These are phyloP conservation scores for Vanrija pseudolonga DNA, from an alignment of 1,284 basidiomycete species.

Conservation along the genomic window DNA sequence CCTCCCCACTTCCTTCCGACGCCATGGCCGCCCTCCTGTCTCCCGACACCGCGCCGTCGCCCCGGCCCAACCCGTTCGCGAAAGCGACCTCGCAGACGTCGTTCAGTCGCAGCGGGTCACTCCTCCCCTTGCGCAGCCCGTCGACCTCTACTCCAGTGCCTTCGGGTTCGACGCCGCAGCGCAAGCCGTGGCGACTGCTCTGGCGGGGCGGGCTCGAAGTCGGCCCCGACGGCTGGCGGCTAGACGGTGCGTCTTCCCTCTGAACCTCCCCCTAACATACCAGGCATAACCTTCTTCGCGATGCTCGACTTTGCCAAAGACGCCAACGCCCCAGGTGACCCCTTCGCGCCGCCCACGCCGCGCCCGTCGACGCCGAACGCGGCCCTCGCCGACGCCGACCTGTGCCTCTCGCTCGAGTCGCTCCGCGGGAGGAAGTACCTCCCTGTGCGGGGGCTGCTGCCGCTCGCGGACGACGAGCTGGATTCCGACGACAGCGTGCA, in stretches of 20 bases:
- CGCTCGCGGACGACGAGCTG: slow-evolving; percentile 31
- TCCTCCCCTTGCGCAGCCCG: too few species aligned
- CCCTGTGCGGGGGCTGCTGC: slow-evolving; percentile 34
- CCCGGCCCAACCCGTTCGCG: too few species aligned
- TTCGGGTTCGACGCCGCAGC: too few species aligned
- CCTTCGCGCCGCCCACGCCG: slow-evolving; percentile 13
- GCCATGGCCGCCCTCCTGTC: too few species aligned
- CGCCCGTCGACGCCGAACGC: slow-evolving; percentile 26
- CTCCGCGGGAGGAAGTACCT: slow-evolving; percentile 45
- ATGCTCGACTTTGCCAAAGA: slow-evolving; percentile 22
- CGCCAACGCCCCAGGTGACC: not conserved
- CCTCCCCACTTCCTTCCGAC: too few species aligned
- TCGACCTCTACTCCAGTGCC: too few species aligned
- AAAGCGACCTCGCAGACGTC: too few species aligned
- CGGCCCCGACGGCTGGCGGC: slow-evolving; percentile 41
- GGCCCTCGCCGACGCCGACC: slow-evolving; percentile 35
- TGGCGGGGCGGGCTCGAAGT: slow-evolving; percentile 49
- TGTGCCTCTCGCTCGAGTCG: slow-evolving; percentile 48
- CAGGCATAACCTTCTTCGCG: slow-evolving; percentile 46
- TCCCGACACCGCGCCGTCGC: too few species aligned
- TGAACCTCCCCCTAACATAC: not conserved
- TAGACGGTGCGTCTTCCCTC: slow-evolving; percentile 36
- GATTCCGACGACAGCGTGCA: slow-evolving; percentile 38
- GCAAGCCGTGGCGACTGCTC: slow-evolving; percentile 38
- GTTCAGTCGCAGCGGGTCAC: too few species aligned